Conservation (phyloP, 768 basidiomycete genomes). For the Tylopilus vinaceipallidus region DNA sequence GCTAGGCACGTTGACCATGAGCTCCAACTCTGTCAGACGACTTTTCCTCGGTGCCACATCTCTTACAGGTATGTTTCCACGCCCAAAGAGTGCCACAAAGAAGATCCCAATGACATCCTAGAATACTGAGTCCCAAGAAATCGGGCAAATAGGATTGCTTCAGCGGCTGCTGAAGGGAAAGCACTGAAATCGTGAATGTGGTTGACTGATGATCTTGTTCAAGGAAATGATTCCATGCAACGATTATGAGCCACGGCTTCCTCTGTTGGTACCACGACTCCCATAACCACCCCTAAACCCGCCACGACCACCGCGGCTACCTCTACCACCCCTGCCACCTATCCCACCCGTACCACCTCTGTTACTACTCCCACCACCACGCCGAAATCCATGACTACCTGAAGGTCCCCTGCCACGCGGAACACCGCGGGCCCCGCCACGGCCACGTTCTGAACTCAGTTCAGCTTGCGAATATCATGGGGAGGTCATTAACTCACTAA, state of each 20-base stretch:
- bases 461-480: conserved; percentile 23
- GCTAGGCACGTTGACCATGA: conserved; percentile 21
- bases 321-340: conserved; percentile 33
- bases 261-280: conserved; percentile 40
- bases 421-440: conserved; percentile 32
- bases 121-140: conserved; percentile 48
- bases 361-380: conserved; percentile 38
- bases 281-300: conserved; percentile 48
- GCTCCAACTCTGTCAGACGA: conserved; percentile 31
- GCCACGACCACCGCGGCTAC: conserved; percentile 42
- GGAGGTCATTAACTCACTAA: conserved; percentile 8
- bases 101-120: conserved; percentile 17
- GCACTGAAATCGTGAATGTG: conserved; percentile 42
- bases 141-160: conserved; percentile 46
- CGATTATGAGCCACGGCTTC: conserved; percentile 49
- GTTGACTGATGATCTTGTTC: too few species aligned
- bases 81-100: background rate
- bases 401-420: conserved; percentile 26
- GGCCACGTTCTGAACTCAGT: conserved; percentile 45
- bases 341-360: conserved; percentile 38
- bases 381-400: conserved; percentile 34
- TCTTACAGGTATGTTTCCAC: conserved; percentile 46
- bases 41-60: conserved; percentile 42
- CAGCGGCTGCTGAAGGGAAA: conserved; percentile 49
- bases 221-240: background rate